Percentiles rank a stretch among this genome's conserved stretches.
These are phyloP conservation scores for Boletus insuetus DNA, from an alignment of 768 basidiomycete species.

Conservation along the genomic window DNA sequence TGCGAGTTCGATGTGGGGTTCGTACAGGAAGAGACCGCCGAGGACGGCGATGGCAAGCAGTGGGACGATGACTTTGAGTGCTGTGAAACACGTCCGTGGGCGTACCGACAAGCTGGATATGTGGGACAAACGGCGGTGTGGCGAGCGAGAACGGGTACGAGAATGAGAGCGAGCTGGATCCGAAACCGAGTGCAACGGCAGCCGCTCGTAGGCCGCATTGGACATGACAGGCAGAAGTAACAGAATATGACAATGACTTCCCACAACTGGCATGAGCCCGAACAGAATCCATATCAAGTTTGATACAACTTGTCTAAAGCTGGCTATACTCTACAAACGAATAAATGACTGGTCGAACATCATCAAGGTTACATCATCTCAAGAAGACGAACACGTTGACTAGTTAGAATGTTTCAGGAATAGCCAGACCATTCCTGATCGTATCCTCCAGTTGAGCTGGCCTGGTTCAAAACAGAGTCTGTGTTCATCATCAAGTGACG, in stretches of 20 bases:
- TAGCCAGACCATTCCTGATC: not conserved
- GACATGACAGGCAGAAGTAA: constrained; percentile 30
- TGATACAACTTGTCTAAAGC: too few species aligned
- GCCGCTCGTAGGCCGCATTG: constrained; percentile 44
- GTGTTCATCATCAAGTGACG: not conserved
- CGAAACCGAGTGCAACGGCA: constrained; percentile 47
- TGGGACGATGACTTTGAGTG: constrained; percentile 47
- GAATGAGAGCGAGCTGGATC: constrained; percentile 24
- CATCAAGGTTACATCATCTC: too few species aligned
- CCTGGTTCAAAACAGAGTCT: not conserved
- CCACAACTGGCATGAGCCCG: too few species aligned
- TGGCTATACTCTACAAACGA: too few species aligned
- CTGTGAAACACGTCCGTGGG: constrained; percentile 35
- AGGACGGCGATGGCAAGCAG: constrained; percentile 38
- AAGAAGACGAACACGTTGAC: too few species aligned
- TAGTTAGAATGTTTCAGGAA: too few species aligned
- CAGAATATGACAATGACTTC: not conserved
- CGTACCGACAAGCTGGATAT: constrained; percentile 27
- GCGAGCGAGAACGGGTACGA: constrained; percentile 28
- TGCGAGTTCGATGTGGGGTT: constrained; percentile 83
- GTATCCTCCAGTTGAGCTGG: not conserved
- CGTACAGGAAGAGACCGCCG: constrained; percentile 58
- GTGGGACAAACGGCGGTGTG: constrained; percentile 26
- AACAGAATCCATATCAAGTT: too few species aligned
- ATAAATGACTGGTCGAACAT: too few species aligned